Evolutionary conservation across 192 early-diverging fungal species (phyloP), one percentile per base, ranked within the genome.

Genomic region (Backusella parvicylindrica): DNA sequence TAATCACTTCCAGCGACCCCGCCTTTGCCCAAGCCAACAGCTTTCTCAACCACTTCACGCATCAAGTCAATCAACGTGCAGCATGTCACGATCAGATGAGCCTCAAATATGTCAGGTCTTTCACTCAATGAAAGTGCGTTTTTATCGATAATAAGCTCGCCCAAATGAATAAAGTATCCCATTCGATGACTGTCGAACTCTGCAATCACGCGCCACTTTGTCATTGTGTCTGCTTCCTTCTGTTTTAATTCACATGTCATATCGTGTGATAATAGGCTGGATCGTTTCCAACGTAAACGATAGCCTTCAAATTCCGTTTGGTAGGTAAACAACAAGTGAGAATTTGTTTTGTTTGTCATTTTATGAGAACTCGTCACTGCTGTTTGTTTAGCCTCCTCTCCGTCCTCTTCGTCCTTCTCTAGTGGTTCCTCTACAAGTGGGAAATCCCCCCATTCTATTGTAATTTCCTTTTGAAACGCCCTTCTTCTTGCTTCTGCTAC

Each of bases 391-490:
- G 64, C 63, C 23, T 73, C 63, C 26, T 66, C 65, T 12, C n/a
- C n/a, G n/a, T n/a, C n/a, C n/a, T 69, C 37, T 6, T 75, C 74
- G 11, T 69, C 37, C 0, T 41, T n/a, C 6, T 71, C 53, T 35
- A 37, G 33, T 23, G 41, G 16, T 8, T 60, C 66, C 37, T 11
- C 37, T 15, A 36, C 16, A 16, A 50, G 33, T 21, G 31, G 16
- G 16, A 37, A 66, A 16, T 76, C 47, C 0, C 73, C 74, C 77
- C 77, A 82, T 33, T 69, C 73, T n/a, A 82, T 28, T 18, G 65
- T 63, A 8, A 82, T 82, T 40, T 78, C 72, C 30, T 82, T 82
- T 49, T 82, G 77, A 47, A 78, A 82, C 26, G 81, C 81, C 16
- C 67, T 41, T 36, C 81, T 63, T 50, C 77, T 56, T 8, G 74